Conservation (phyloP, 352 stramenopile genomes). For the Elongisporangium anandrum region DNA sequence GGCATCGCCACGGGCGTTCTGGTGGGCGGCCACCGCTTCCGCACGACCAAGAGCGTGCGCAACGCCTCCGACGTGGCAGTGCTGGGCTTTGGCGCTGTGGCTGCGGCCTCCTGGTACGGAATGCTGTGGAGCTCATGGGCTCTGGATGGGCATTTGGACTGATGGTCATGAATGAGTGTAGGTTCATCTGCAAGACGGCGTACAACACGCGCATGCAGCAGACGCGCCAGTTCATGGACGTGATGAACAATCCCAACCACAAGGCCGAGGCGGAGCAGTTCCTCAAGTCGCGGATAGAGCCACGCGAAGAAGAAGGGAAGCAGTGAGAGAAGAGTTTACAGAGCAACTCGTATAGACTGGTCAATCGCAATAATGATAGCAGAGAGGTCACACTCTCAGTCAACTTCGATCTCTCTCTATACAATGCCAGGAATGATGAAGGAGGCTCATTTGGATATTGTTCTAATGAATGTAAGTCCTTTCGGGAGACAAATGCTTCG, state of each 20-base stretch:
- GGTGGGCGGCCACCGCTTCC: conserved; percentile 68
- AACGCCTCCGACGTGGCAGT: conserved; percentile 65
- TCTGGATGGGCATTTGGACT: neutral
- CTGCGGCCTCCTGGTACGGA: conserved; percentile 45
- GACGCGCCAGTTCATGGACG: conserved; percentile 78
- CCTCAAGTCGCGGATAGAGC: conserved; percentile 34
- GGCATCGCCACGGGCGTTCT: conserved; percentile 55
- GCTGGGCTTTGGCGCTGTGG: conserved; percentile 52
- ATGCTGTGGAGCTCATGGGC: neutral
- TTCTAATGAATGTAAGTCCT: too few species aligned
- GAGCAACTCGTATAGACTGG: too few species aligned
- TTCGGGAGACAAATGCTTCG: too few species aligned
- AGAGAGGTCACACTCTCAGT: too few species aligned
- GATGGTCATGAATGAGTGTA: conserved; percentile 4
- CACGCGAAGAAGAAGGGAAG: too few species aligned
- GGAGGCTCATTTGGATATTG: too few species aligned
- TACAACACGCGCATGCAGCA: conserved; percentile 47
- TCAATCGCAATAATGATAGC: too few species aligned
- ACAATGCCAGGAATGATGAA: too few species aligned
- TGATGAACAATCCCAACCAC: conserved; percentile 77
- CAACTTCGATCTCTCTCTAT: too few species aligned
- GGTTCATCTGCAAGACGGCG: conserved; percentile 55
- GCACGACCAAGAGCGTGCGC: conserved; percentile 47
- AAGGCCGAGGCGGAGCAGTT: conserved; percentile 77
- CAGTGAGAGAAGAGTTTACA: too few species aligned